Conservation (phyloP, 2,329 filamentous ascomycete genomes). For the Alternaria postmessia region DNA sequence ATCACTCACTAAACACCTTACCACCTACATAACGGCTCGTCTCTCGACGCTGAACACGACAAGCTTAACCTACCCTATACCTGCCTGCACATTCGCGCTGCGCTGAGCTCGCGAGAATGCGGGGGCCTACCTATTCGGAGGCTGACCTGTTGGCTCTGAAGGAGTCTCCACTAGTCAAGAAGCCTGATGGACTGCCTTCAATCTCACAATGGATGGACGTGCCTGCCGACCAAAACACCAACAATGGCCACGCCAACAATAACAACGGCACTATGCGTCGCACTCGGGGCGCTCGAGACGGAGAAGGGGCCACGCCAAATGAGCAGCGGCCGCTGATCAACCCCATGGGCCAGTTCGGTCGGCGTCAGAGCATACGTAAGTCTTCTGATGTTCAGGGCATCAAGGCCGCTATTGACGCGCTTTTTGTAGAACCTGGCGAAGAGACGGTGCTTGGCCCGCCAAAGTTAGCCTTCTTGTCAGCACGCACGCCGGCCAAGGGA, state of each 20-base stretch:
- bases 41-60: constrained; percentile 9
- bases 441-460: constrained; percentile 88
- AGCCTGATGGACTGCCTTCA: constrained; percentile 80
- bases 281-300: constrained; percentile 36
- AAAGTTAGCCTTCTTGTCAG: constrained; percentile 81
- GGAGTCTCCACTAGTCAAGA: constrained; percentile 82
- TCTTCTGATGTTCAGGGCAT: constrained; percentile 58
- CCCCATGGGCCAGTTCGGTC: constrained; percentile 50
- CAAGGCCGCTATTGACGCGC: constrained; percentile 41
- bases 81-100: constrained; percentile 16
- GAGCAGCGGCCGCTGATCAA: constrained; percentile 44
- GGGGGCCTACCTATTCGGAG: constrained; percentile 67
- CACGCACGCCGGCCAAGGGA: constrained; percentile 59
- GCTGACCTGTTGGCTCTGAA: constrained; percentile 79
- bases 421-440: constrained; percentile 66
- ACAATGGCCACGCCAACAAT: constrained; percentile 35
- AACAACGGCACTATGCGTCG: constrained; percentile 36
- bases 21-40: constrained; percentile 7
- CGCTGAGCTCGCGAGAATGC: constrained; percentile 35
- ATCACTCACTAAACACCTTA: constrained; percentile 14
- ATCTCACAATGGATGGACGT: constrained; percentile 97
- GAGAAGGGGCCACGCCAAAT: constrained; percentile 32
- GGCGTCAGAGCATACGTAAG: constrained; percentile 53
- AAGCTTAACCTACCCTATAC: constrained; percentile 25
- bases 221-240: constrained; percentile 37